phyloP scores from a whole-genome alignment of 108 stramenopile species.

The Pseudonitzschia pungens region DNA sequence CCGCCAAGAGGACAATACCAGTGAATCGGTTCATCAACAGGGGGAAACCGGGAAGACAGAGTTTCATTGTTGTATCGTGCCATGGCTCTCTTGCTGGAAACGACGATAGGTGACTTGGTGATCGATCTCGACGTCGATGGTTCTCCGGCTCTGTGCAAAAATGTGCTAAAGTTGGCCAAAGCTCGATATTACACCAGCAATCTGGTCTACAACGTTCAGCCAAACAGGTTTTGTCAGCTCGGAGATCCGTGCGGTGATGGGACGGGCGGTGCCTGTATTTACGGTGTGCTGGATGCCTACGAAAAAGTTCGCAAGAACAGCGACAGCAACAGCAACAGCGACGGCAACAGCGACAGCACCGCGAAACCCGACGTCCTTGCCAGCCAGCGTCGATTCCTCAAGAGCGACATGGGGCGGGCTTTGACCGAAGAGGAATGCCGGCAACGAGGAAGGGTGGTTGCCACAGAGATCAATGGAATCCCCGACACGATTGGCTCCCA shows the following conservation, averaged over 20 bases:
- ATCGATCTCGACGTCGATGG: conserved; percentile 84
- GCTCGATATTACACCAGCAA: conserved; percentile 77
- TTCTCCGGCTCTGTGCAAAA: conserved; percentile 71
- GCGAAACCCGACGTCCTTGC: conserved; percentile 19
- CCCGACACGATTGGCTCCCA: conserved; percentile 88
- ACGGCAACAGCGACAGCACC: not conserved
- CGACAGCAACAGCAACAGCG: conserved; percentile 6
- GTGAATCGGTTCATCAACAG: too few relatives aligned
- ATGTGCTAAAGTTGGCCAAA: conserved; percentile 79
- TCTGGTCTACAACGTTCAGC: conserved; percentile 69
- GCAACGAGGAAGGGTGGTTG: conserved; percentile 70
- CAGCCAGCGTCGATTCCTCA: conserved; percentile 58
- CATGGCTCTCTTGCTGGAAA: conserved; percentile 86
- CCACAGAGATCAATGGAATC: conserved; percentile 65
- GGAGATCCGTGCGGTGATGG: conserved; percentile 96
- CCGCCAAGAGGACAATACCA: too few relatives aligned
- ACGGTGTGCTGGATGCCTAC: conserved; percentile 45
- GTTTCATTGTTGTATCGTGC: not conserved
- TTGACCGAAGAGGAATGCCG: conserved; percentile 55
- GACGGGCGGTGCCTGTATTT: conserved; percentile 85
- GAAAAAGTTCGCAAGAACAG: conserved; percentile 1
- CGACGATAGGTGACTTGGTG: conserved; percentile 80
- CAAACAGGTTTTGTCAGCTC: conserved; percentile 69
- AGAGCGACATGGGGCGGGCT: conserved; percentile 55
- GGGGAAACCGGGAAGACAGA: not conserved